phyloP scores from a whole-genome alignment of 225 moss, liverwort and hornwort species.

The Pseudisothecium myosuroides region DNA sequence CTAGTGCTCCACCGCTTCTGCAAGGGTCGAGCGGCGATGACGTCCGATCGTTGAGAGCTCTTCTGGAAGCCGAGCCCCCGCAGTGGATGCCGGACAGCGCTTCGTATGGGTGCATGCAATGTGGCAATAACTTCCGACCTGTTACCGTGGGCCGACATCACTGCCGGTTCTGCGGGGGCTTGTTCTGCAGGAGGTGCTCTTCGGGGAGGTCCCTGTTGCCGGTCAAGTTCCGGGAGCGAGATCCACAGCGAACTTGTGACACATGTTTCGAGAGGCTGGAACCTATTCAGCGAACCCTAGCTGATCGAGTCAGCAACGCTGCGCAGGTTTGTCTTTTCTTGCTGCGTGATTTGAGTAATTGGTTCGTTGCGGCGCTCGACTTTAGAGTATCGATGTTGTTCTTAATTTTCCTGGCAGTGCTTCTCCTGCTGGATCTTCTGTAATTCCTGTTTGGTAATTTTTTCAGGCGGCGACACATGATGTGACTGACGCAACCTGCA shows the following conservation, averaged over 20 bases:
- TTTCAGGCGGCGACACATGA: constrained; percentile 69
- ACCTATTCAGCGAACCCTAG: constrained; percentile 80
- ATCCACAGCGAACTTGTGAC: constrained; percentile 84
- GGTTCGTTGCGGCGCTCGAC: not conserved
- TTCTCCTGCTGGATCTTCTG: not conserved
- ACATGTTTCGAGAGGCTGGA: constrained; percentile 86
- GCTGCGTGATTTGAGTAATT: not conserved
- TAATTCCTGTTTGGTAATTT: not conserved
- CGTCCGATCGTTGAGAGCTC: constrained; percentile 59
- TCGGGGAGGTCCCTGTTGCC: constrained; percentile 74
- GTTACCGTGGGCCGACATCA: constrained; percentile 88
- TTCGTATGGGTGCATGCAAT: constrained; percentile 77
- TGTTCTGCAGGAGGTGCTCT: constrained; percentile 88
- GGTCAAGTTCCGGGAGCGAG: constrained; percentile 83
- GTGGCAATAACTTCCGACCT: constrained; percentile 69
- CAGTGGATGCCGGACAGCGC: constrained; percentile 98
- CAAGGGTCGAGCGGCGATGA: constrained; percentile 60
- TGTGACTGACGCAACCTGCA: constrained; percentile 89
- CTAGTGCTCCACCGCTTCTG: constrained; percentile 83
- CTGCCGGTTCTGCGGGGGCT: constrained; percentile 87
- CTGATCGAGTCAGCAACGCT: constrained; percentile 92
- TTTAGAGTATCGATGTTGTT: not conserved
- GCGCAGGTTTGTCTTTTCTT: constrained; percentile 39
- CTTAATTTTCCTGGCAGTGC: not conserved
- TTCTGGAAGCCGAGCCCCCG: constrained; percentile 86